Evolutionary conservation across 768 basidiomycete species (phyloP), one percentile per base, ranked within the genome.

Genomic region (Lactifluus piperatus): DNA sequence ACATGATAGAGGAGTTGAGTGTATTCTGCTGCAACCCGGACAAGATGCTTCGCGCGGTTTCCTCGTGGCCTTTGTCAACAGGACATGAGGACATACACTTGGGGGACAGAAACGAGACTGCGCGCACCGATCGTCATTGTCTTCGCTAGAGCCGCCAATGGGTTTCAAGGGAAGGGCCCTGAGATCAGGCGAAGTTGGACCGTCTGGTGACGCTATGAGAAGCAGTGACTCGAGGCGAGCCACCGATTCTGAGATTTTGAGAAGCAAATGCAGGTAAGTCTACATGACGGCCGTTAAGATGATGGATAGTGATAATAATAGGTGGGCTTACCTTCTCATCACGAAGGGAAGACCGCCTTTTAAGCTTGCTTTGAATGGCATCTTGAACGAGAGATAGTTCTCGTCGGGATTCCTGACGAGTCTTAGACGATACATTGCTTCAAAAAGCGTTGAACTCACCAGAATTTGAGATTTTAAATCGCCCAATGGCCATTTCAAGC

Each of bases 181-280:
- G 5, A 75, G 53, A 37, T 74, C 74, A 32, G 74, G 68, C 49
- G 70, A 69, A 30, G 70, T 66, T 39, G 67, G 70, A 34, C 71
- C 74, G 39, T 72, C 79, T 14, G 81, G 79, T 16, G 80, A 75
- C 37, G 84, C 60, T 57, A 92, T 91, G 16, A 85, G 74, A 18
- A 98, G 77, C 24, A 99, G 78, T 5, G 83, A 85, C 70, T 99
- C 97, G 5, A 97, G 80, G 51, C 97, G 84, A 13, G 83, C 81
- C 18, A 95, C 80, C 16, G 91, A 91, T 66, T 98, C 97, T 27
- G 94, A 94, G 47, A 98, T 85, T 71, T 92, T 92, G 62, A 97
- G 80, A 4, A 98, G 79, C 13, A 94, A 77, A 64, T 94, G 87
- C 20, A 98, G 78, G 48, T 94, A 74, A 0, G 88, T 83, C 92